Conservation (phyloP, 2,329 filamentous ascomycete genomes). For the Albophoma yamanashiensis region DNA sequence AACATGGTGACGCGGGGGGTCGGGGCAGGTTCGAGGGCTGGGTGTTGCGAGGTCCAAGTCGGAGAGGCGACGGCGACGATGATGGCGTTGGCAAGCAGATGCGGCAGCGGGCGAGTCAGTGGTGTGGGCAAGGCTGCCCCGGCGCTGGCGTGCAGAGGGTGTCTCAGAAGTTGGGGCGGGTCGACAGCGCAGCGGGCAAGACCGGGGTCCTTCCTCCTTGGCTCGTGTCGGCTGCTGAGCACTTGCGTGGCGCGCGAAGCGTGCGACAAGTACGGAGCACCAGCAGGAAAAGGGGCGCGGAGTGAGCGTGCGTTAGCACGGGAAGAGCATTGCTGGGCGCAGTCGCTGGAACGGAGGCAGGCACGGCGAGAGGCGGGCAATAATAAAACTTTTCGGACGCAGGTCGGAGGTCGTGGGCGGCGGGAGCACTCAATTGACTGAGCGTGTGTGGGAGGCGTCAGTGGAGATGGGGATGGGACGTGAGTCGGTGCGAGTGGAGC, state of each 20-base stretch:
- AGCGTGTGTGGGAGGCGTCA: constrained; percentile 1
- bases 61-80: background rate
- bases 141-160: constrained; percentile 4
- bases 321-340: background rate
- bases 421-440: constrained; percentile 5
- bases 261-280: constrained; percentile 1
- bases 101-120: constrained; percentile 2
- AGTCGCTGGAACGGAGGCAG: background rate
- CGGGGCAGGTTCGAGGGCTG: background rate
- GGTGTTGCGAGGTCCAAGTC: background rate
- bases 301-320: constrained; percentile 3
- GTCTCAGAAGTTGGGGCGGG: constrained; percentile 9
- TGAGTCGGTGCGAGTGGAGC: constrained; percentile 7
- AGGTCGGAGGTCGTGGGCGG: constrained; percentile 16
- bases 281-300: constrained; percentile 6
- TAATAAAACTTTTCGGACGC: constrained; percentile 19
- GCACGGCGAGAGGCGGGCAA: background rate
- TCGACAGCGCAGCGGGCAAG: constrained; percentile 1
- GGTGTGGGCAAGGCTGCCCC: constrained; percentile 6
- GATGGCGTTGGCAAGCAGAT: background rate
- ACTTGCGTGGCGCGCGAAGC: constrained; percentile 7
- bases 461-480: constrained; percentile 1
- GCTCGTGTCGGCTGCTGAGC: constrained; percentile 5
- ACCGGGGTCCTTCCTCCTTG: constrained; percentile 6
- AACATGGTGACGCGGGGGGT: constrained; percentile 45